phyloP scores from a whole-genome alignment of 2,329 filamentous ascomycete genomes.

The Mycosphaerella sp. region DNA sequence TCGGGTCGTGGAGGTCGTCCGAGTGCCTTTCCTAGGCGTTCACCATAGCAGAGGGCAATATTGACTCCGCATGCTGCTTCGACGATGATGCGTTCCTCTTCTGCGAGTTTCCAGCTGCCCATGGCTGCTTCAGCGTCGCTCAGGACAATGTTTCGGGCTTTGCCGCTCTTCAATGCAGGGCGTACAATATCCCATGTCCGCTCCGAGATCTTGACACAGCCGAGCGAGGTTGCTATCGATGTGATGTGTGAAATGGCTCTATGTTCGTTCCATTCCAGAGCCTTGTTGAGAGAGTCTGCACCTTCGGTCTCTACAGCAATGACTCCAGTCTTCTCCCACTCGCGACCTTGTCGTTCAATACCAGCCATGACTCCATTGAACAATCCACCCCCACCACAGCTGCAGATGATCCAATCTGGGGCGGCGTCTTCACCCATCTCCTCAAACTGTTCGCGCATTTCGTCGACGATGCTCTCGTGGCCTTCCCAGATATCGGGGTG shows the following conservation, averaged over 20 bases:
- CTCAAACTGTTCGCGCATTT: slow-evolving; percentile 40
- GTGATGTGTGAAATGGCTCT: slow-evolving; percentile 64
- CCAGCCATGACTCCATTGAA: slow-evolving; percentile 70
- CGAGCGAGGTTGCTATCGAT: slow-evolving; percentile 67
- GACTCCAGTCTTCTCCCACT: slow-evolving; percentile 43
- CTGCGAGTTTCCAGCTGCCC: slow-evolving; percentile 69
- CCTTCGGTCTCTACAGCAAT: slow-evolving; percentile 71
- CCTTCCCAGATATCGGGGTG: slow-evolving; percentile 62
- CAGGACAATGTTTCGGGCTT: slow-evolving; percentile 57
- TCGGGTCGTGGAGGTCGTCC: slow-evolving; percentile 55
- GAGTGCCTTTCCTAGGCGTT: slow-evolving; percentile 51
- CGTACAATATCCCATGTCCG: slow-evolving; percentile 61
- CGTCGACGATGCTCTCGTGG: slow-evolving; percentile 53
- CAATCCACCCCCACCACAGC: slow-evolving; percentile 72
- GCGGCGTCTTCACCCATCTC: slow-evolving; percentile 41
- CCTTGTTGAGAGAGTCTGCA: slow-evolving; percentile 60
- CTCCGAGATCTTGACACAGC: slow-evolving; percentile 61
- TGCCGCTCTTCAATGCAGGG: slow-evolving; percentile 32
- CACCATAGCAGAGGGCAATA: slow-evolving; percentile 62
- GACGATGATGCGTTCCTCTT: slow-evolving; percentile 74
- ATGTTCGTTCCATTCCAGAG: slow-evolving; percentile 48
- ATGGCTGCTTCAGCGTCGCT: slow-evolving; percentile 72
- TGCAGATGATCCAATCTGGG: slow-evolving; percentile 68
- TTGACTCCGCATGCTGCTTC: slow-evolving; percentile 84
- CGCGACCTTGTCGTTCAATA: slow-evolving; percentile 47